Percentiles rank a stretch among this genome's conserved stretches.
phyloP scores from a whole-genome alignment of 1,284 basidiomycete species.

The Malassezia sympodialis region DNA sequence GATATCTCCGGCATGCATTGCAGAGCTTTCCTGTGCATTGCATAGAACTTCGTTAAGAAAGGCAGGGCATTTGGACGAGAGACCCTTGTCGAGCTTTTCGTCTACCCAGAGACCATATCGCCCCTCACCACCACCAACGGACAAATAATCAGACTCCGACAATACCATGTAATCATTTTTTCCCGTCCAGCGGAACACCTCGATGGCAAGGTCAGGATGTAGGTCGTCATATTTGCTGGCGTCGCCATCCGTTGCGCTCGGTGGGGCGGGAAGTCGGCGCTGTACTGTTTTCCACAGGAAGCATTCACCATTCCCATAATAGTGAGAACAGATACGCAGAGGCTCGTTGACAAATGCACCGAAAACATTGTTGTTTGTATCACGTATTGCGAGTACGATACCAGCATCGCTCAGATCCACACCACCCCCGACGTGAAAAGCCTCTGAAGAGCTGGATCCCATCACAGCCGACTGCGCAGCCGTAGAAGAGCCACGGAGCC shows the following conservation, averaged over 20 bases:
- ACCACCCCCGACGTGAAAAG: slow-evolving; percentile 22
- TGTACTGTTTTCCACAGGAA: slow-evolving; percentile 53
- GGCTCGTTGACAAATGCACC: slow-evolving; percentile 45
- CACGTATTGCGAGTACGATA: slow-evolving; percentile 35
- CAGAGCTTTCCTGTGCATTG: slow-evolving; percentile 13
- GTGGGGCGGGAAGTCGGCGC: slow-evolving; percentile 31
- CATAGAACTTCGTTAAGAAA: slow-evolving; percentile 80
- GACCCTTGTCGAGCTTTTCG: slow-evolving; percentile 67
- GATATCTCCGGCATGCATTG: slow-evolving; percentile 3
- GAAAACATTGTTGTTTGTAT: slow-evolving; percentile 38
- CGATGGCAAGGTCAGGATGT: slow-evolving; percentile 29
- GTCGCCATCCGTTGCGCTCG: slow-evolving; percentile 25
- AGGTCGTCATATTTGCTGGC: slow-evolving; percentile 3
- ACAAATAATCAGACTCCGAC: slow-evolving; percentile 54
- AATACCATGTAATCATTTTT: slow-evolving; percentile 81
- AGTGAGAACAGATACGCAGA: slow-evolving; percentile 30
- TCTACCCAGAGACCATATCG: slow-evolving; percentile 71
- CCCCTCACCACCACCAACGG: slow-evolving; percentile 40
- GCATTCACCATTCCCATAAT: slow-evolving; percentile 43
- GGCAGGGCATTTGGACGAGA: slow-evolving; percentile 70
- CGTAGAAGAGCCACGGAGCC: slow-evolving; percentile 31
- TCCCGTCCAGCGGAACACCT: slow-evolving; percentile 77
- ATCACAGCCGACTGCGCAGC: slow-evolving; percentile 27
- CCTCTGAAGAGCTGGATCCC: not conserved
- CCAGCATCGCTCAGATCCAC: slow-evolving; percentile 31